These are phyloP conservation scores for Dillenia turbinata DNA, from an alignment of 164 flowering plant genomes.

Conservation along the genomic window DNA sequence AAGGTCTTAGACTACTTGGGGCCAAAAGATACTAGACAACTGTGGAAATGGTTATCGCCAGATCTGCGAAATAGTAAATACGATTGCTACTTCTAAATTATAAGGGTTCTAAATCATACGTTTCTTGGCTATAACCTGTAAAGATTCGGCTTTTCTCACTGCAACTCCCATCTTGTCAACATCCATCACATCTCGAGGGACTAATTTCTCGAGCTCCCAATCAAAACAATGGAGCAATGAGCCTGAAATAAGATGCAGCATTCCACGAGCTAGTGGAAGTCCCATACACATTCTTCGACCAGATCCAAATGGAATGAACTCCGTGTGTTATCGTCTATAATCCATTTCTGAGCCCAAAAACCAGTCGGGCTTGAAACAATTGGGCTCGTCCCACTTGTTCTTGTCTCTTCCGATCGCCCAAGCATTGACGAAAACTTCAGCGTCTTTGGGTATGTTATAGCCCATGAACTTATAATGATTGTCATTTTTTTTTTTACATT, in stretches of 20 bases:
- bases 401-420: constrained; percentile 68
- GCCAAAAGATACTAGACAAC: too few species aligned
- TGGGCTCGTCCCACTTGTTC: constrained; percentile 40
- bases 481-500: too few species aligned
- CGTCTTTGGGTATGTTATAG: constrained; percentile 38
- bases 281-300: constrained; percentile 60
- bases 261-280: constrained; percentile 33
- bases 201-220: constrained; percentile 31
- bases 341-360: constrained; percentile 37
- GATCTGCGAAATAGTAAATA: too few species aligned
- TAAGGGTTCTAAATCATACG: neutral
- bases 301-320: constrained; percentile 57
- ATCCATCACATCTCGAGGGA: constrained; percentile 17
- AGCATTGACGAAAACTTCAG: constrained; percentile 48
- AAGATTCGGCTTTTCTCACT: constrained; percentile 26
- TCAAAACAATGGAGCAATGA: constrained; percentile 44
- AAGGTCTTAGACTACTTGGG: too few species aligned
- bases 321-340: constrained; percentile 35
- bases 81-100: neutral
- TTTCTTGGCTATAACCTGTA: constrained; percentile 27
- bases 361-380: constrained; percentile 50
- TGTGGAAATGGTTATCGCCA: too few species aligned
- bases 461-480: constrained; percentile 39
- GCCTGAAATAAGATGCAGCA: constrained; percentile 36
- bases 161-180: constrained; percentile 35